phyloP scores from a whole-genome alignment of 2,329 filamentous ascomycete genomes.

The Diaporthe sp. region DNA sequence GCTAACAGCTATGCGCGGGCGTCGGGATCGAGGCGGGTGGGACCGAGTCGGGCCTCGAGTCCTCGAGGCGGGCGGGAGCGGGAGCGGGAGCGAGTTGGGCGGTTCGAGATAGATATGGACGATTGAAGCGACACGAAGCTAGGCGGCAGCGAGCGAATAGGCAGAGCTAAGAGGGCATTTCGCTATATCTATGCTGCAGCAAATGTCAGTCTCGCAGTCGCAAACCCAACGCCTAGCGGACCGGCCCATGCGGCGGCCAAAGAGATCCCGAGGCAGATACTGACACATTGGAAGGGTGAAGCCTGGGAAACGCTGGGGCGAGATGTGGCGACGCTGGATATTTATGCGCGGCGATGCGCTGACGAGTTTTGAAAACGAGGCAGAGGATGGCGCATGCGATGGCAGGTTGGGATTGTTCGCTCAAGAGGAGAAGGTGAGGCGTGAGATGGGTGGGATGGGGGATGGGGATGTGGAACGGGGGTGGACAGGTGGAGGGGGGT shows the following conservation, averaged over 20 bases:
- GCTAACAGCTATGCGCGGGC: conserved; percentile 30
- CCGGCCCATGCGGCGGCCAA: neutral
- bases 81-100: conserved; percentile 33
- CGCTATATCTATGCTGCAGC: conserved; percentile 42
- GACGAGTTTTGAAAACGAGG: conserved; percentile 28
- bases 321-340: conserved; percentile 37
- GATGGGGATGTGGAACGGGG: conserved; percentile 31
- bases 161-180: conserved; percentile 52
- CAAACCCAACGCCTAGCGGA: neutral
- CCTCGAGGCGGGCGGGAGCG: conserved; percentile 12
- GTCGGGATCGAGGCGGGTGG: conserved; percentile 21
- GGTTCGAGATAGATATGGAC: conserved; percentile 30
- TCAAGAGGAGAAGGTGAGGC: conserved; percentile 39
- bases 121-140: conserved; percentile 42
- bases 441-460: conserved; percentile 31
- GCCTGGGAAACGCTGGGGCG: neutral
- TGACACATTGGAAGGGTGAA: conserved; percentile 40
- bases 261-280: conserved; percentile 36
- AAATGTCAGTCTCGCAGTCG: conserved; percentile 35
- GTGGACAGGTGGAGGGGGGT: conserved; percentile 29
- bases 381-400: conserved; percentile 37
- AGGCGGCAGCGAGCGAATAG: conserved; percentile 51
- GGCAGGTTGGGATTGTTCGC: conserved; percentile 34
- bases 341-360: conserved; percentile 27
- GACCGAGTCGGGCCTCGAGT: conserved; percentile 2